phyloP scores from a whole-genome alignment of 1,284 basidiomycete genomes.

The Austroboletus niveus region DNA sequence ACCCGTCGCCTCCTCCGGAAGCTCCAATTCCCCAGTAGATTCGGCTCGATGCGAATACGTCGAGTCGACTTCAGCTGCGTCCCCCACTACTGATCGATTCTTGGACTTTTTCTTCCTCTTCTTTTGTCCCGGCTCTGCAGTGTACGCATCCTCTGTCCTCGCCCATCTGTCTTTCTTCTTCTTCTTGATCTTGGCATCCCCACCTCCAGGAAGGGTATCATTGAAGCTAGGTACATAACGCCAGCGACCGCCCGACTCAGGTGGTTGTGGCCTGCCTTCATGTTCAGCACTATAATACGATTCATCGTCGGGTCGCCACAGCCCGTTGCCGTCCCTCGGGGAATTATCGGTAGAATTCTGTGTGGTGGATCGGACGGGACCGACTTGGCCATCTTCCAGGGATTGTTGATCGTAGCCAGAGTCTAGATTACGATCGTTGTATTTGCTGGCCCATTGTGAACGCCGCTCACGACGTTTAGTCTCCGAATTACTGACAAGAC shows the following conservation, averaged over 20 bases:
- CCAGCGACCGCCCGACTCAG: conserved; percentile 55
- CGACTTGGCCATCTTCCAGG: conserved; percentile 75
- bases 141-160: conserved; percentile 78
- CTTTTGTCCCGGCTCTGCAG: conserved; percentile 41
- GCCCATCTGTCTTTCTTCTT: conserved; percentile 85
- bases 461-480: conserved; percentile 75
- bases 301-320: conserved; percentile 74
- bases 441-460: conserved; percentile 85
- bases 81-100: conserved; percentile 44
- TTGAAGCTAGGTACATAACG: conserved; percentile 81
- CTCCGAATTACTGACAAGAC: conserved; percentile 77
- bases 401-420: conserved; percentile 72
- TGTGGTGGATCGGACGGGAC: conserved; percentile 10
- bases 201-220: conserved; percentile 46
- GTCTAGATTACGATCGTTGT: conserved; percentile 77
- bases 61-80: conserved; percentile 45
- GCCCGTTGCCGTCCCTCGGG: conserved; percentile 43
- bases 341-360: conserved; percentile 16
- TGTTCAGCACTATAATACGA: conserved; percentile 58
- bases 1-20: conserved; percentile 69
- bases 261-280: conserved; percentile 35
- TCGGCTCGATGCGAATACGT: conserved; percentile 35
- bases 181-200: conserved; percentile 52
- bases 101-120: conserved; percentile 57
- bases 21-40: conserved; percentile 48